Evolutionary conservation across 129 eudicot species (phyloP).

Genomic region (Glebionis coronaria): DNA sequence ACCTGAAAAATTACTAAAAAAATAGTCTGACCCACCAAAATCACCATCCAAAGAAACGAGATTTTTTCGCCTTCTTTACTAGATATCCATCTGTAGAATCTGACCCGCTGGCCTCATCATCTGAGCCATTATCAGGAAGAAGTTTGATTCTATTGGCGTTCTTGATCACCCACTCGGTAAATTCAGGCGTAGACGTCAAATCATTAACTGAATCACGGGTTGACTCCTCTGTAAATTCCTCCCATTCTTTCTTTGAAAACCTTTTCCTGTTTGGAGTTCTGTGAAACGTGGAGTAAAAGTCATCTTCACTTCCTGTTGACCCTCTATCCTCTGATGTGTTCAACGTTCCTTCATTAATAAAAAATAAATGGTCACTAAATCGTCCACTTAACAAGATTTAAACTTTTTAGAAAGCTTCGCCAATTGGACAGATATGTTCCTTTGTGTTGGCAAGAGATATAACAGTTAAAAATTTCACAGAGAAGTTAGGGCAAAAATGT

Average conservation of each 20-base stretch:
- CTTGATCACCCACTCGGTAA: slow-evolving; percentile 73
- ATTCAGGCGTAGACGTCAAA: slow-evolving; percentile 80
- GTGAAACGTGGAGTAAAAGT: slow-evolving; percentile 76
- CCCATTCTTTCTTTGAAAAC: slow-evolving; percentile 73
- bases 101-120: slow-evolving; percentile 53
- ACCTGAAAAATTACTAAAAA: not conserved
- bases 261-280: slow-evolving; percentile 65
- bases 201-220: slow-evolving; percentile 71
- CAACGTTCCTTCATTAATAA: slow-evolving; percentile 30
- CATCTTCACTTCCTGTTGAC: slow-evolving; percentile 28
- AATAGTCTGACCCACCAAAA: not conserved
- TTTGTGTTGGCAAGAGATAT: not conserved
- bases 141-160: slow-evolving; percentile 59
- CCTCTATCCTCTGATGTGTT: slow-evolving; percentile 30
- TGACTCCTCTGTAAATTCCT: slow-evolving; percentile 69
- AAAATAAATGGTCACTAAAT: not conserved
- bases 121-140: slow-evolving; percentile 48
- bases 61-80: slow-evolving; percentile 34
- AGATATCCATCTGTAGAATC: slow-evolving; percentile 65
- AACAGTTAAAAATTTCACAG: not conserved
- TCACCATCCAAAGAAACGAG: slow-evolving; percentile 46
- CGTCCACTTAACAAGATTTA: not conserved
- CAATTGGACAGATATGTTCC: not conserved
- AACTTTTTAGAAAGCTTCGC: not conserved
- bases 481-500: not conserved